Evolutionary conservation across 345 rosid species (phyloP), one percentile per base, ranked within the genome.

Genomic region (Angophora floribunda): DNA sequence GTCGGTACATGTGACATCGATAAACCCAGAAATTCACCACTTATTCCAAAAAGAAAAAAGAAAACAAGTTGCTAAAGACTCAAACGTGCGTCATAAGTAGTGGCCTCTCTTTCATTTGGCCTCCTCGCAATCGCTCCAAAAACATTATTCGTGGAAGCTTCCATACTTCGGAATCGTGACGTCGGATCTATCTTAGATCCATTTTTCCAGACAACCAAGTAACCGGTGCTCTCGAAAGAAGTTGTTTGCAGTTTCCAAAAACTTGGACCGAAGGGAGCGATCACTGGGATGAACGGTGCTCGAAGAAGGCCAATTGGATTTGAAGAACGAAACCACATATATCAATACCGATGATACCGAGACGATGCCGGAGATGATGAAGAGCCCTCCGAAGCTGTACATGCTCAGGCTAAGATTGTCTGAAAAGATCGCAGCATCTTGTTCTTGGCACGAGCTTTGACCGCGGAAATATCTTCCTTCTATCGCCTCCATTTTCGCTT

Each of bases 381-480:
- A 94, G 6, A 94, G 90, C 12, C 93, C 95, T 79, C 90, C 89
- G 32, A 94, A 93, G 92, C 91, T 92, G 55, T 88, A 49, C 2
- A 93, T 75, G 21, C 90, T 87, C 2, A 93, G 94, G 87, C 91
- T 89, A 53, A 63, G 49, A 51, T 28, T 51, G 30, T 90, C 88
- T 1, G 92, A 88, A 2, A 91, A 88, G 63, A 87, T 89, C n/a
- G 67, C 4, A 7, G 89, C 51, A 9, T 4, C 67, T 45, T 85
- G 89, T 65, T 87, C 86, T 78, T 79, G 47, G 85, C 86, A 78
- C 21, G 22, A 53, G 36, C 22, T 86, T 41, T 55, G 53, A 49
- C 78, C 28, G 21, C 51, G 16, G 5, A 52, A 53, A 57, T 86
- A 13, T 36, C 26, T 87, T 19, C 89, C 79, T 61, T 89, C 91